Evolutionary conservation across 768 basidiomycete species (phyloP).

Genomic region (Mycena polygramma): DNA sequence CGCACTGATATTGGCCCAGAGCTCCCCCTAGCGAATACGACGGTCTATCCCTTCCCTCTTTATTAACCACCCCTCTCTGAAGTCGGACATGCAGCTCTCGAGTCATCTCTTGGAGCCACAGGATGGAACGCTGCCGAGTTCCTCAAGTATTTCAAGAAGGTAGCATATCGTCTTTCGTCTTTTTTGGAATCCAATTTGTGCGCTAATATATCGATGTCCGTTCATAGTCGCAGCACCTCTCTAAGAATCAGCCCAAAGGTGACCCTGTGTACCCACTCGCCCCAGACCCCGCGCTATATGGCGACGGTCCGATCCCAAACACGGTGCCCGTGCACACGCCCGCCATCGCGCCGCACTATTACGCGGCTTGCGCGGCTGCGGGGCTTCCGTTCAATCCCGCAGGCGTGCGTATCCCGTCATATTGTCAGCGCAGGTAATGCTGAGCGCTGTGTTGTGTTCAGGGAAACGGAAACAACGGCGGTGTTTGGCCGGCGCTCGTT

Average conservation of each 20-base stretch:
- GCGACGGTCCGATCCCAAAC: constrained; percentile 1
- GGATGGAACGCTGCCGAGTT: constrained; percentile 14
- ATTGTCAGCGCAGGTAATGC: not conserved
- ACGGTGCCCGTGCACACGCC: constrained; percentile 5
- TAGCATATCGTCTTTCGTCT: not conserved
- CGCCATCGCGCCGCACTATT: constrained; percentile 2
- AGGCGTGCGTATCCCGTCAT: not conserved
- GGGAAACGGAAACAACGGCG: constrained; percentile 12
- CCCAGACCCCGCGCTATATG: constrained; percentile 10
- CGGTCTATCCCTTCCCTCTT: not conserved
- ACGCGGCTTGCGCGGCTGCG: not conserved
- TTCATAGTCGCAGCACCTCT: not conserved
- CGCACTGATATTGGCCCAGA: not conserved
- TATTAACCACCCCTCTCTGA: not conserved
- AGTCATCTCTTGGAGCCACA: not conserved
- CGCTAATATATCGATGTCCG: too few relatives aligned
- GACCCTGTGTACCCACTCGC: not conserved
- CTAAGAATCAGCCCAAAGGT: not conserved
- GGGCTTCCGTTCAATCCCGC: constrained; percentile 12
- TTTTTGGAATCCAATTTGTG: too few relatives aligned
- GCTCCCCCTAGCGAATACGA: constrained; percentile 14
- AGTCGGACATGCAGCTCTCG: not conserved
- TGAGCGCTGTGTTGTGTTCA: not conserved
- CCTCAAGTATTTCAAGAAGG: constrained; percentile 22
- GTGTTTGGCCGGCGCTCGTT: constrained; percentile 17